phyloP scores from a whole-genome alignment of 805 yeast genomes.

The Yamadazyma sp. region DNA sequence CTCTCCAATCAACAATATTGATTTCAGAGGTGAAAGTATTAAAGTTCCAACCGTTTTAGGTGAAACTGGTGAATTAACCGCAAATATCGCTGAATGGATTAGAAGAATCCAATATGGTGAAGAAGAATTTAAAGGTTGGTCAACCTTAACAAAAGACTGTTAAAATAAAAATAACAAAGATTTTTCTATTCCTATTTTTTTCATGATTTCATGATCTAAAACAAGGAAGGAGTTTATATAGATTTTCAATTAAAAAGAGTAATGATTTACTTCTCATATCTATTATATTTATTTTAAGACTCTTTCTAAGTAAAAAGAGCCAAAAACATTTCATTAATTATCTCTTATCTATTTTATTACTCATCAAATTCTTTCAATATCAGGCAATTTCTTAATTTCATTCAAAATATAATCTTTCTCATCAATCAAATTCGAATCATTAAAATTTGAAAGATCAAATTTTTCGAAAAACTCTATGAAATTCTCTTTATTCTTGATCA shows the following conservation, averaged over 20 bases:
- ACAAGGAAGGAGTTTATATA: no score
- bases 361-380: conserved; percentile 36
- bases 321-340: not conserved
- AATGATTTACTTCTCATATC: not conserved
- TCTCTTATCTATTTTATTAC: not conserved
- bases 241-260: not conserved
- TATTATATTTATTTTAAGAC: not conserved
- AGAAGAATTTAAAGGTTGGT: conserved; percentile 59
- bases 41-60: conserved; percentile 73
- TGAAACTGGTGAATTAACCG: conserved; percentile 79
- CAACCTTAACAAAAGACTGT: conserved; percentile 29
- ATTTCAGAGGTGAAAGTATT: conserved; percentile 72
- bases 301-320: not conserved
- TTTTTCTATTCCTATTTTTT: no score
- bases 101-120: conserved; percentile 87
- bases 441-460: conserved; percentile 61
- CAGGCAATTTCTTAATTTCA: conserved; percentile 71
- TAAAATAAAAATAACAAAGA: no score
- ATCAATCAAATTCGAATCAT: conserved; percentile 64
- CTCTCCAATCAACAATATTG: conserved; percentile 86
- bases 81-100: conserved; percentile 79
- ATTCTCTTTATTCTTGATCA: conserved; percentile 79
- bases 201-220: no score
- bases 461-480: conserved; percentile 64
- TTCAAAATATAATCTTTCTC: conserved; percentile 79